Evolutionary conservation across 164 flowering plant genomes (phyloP).

Genomic region (Annona cherimola): DNA sequence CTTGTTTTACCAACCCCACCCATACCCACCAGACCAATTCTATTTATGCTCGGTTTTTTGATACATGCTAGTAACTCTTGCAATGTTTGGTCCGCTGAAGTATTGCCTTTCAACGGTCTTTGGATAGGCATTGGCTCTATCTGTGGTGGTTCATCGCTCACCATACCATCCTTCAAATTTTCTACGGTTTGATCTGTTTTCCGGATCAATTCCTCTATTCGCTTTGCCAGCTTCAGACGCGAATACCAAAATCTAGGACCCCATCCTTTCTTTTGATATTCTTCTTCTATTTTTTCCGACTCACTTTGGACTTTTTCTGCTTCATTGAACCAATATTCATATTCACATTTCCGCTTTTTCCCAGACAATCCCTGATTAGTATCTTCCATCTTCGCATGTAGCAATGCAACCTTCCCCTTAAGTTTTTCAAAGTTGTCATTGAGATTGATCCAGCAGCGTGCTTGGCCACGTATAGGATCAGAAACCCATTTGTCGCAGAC

Average conservation of each 20-base stretch:
- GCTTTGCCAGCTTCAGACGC: neutral
- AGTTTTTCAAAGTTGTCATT: neutral
- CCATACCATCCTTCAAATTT: neutral
- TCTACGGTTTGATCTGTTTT: no score
- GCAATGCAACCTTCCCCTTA: neutral
- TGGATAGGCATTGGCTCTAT: neutral
- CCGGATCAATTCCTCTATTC: neutral
- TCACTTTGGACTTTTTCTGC: neutral
- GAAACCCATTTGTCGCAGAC: neutral
- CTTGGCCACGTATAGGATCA: neutral
- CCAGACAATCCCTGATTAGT: no score
- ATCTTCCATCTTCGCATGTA: neutral
- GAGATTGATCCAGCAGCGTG: neutral
- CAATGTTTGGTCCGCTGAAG: neutral
- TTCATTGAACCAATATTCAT: neutral
- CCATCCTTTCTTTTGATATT: neutral
- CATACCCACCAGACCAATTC: neutral
- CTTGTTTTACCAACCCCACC: conserved; percentile 6
- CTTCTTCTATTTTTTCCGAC: neutral
- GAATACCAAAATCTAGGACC: neutral
- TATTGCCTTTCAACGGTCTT: neutral
- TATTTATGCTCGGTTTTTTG: no score
- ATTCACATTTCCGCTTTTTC: neutral
- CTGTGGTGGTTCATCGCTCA: neutral
- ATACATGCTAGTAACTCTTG: neutral